Percentiles rank a stretch among this genome's conserved stretches.
Evolutionary conservation across 257 asterid genomes (phyloP).

Genomic region (Fraxinus excelsior): DNA sequence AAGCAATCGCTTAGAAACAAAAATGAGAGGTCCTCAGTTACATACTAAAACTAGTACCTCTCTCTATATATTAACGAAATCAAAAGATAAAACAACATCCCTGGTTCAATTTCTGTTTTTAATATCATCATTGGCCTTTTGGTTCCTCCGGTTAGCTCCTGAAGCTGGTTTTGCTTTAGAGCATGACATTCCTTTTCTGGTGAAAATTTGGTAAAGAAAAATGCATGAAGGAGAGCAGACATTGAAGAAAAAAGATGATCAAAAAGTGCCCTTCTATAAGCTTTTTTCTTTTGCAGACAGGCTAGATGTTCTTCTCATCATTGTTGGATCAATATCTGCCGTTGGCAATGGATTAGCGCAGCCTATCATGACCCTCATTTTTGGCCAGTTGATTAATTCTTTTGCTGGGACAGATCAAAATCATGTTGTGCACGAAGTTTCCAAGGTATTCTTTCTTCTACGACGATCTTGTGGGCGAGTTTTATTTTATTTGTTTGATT

Average conservation of each 20-base stretch:
- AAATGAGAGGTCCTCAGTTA: background rate
- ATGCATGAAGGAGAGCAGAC: background rate
- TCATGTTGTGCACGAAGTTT: constrained; percentile 45
- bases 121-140: background rate
- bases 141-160: background rate
- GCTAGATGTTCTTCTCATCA: constrained; percentile 45
- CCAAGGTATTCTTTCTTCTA: constrained; percentile 37
- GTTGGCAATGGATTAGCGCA: constrained; percentile 60
- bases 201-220: background rate
- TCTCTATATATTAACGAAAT: background rate
- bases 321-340: constrained; percentile 55
- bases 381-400: constrained; percentile 64
- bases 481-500: background rate
- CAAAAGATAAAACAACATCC: background rate
- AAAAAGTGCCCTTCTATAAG: constrained; percentile 47
- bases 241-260: constrained; percentile 27
- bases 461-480: background rate
- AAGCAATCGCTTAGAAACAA: background rate
- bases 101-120: background rate
- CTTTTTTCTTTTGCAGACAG: constrained; percentile 68
- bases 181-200: background rate
- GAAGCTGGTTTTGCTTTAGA: background rate
- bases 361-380: constrained; percentile 71
- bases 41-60: background rate
- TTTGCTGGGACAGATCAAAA: constrained; percentile 41